A percentile compares a stretch with the other conserved stretches of the same genome.
Evolutionary conservation across 192 early-diverging fungal species (phyloP).

Genomic region (Coemansia sp.): DNA sequence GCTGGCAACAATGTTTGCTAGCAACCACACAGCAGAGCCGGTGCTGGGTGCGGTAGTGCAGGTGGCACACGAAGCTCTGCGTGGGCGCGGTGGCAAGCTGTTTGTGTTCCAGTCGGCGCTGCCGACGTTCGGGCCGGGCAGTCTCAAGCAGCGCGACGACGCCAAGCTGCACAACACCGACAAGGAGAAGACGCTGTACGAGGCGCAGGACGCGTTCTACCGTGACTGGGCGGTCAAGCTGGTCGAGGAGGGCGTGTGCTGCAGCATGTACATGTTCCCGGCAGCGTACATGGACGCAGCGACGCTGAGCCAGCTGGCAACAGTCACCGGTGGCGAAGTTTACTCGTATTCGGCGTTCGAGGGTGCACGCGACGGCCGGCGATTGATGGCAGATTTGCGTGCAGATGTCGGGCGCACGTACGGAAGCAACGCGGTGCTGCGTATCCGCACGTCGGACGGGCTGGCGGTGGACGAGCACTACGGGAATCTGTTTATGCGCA

Average conservation of each 20-base stretch:
- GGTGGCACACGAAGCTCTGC: conserved; percentile 72
- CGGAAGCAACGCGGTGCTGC: conserved; percentile 83
- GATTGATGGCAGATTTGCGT: conserved; percentile 73
- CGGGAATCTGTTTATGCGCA: conserved; percentile 93
- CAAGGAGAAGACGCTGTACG: conserved; percentile 84
- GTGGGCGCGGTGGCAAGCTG: conserved; percentile 80
- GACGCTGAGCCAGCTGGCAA: conserved; percentile 68
- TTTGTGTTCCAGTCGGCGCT: conserved; percentile 85
- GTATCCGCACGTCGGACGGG: conserved; percentile 89
- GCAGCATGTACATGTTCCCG: conserved; percentile 93
- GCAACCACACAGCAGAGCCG: conserved; percentile 69
- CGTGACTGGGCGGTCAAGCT: conserved; percentile 78
- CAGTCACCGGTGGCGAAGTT: conserved; percentile 86
- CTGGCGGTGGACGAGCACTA: conserved; percentile 82
- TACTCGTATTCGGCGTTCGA: conserved; percentile 85
- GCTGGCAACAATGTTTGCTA: conserved; percentile 79
- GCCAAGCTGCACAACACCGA: conserved; percentile 86
- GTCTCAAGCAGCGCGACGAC: conserved; percentile 85
- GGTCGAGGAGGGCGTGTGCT: conserved; percentile 75
- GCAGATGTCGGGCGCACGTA: conserved; percentile 70
- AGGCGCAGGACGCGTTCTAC: conserved; percentile 86
- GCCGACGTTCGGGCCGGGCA: conserved; percentile 85
- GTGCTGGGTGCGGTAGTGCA: conserved; percentile 80
- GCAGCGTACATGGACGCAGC: conserved; percentile 86
- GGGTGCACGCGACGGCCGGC: conserved; percentile 62